Conservation (phyloP, 257 asterid genomes). For the Gentiana dahurica region DNA sequence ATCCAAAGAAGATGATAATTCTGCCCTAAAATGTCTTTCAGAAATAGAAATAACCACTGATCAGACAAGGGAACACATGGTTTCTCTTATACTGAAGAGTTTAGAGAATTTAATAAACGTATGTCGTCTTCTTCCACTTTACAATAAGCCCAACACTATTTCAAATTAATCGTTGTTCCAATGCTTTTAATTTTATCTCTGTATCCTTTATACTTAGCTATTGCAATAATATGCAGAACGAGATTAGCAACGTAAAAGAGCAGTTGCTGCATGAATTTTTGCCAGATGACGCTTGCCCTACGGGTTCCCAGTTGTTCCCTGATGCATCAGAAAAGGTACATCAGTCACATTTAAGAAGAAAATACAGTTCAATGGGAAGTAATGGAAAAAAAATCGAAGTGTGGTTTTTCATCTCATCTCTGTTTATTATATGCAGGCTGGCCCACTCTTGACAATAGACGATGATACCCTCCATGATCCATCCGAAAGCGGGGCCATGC, state of each 20-base stretch:
- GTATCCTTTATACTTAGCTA: too few relatives aligned
- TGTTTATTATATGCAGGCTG: conserved; percentile 33
- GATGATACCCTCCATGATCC: conserved; percentile 36
- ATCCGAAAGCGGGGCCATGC: conserved; percentile 24
- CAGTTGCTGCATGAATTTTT: conserved; percentile 62
- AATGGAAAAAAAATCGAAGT: conserved; percentile 5
- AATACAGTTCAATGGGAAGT: conserved; percentile 31
- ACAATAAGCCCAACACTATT: too few relatives aligned
- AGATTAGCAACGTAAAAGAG: conserved; percentile 35
- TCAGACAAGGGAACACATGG: conserved; percentile 59
- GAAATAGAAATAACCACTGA: conserved; percentile 46
- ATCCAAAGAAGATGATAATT: conserved; percentile 67
- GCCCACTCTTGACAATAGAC: conserved; percentile 19
- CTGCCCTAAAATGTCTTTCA: conserved; percentile 58
- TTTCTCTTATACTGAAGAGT: conserved; percentile 45
- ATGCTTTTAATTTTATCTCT: too few relatives aligned
- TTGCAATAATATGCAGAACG: conserved; percentile 31
- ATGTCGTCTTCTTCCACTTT: conserved; percentile 3
- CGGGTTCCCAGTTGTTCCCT: conserved; percentile 37
- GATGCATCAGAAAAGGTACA: conserved; percentile 27
- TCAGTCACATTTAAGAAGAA: conserved; percentile 20
- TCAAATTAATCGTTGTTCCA: too few relatives aligned
- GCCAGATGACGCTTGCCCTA: conserved; percentile 52
- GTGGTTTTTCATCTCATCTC: conserved; percentile 6
- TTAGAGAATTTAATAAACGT: conserved; percentile 50